Percentiles rank a stretch among this genome's conserved stretches.
Conservation (phyloP, 1,284 basidiomycete species). For the Microbotryomycetes sp. region DNA sequence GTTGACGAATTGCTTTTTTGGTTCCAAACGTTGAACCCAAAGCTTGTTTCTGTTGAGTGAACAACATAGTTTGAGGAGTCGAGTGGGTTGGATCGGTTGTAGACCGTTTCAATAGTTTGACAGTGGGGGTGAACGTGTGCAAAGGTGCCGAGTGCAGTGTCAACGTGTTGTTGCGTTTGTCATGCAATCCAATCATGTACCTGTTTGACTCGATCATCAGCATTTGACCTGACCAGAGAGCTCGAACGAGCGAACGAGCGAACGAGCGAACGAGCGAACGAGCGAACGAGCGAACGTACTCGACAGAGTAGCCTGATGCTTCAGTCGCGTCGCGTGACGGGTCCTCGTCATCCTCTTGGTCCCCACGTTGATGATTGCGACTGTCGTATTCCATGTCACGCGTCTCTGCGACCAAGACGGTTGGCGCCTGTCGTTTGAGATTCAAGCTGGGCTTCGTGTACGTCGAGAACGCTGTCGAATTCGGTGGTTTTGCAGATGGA, state of each 20-base stretch:
- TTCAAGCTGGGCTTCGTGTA: slow-evolving; percentile 7
- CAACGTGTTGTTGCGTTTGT: slow-evolving; percentile 63
- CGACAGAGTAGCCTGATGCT: slow-evolving; percentile 11
- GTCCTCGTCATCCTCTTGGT: background rate
- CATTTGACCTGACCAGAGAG: background rate
- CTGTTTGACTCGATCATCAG: slow-evolving; percentile 6
- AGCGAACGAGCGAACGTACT: slow-evolving; percentile 8
- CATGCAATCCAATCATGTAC: slow-evolving; percentile 48
- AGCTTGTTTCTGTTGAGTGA: slow-evolving; percentile 50
- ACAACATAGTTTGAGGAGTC: slow-evolving; percentile 7
- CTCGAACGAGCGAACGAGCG: background rate
- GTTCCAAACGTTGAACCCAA: slow-evolving; percentile 88
- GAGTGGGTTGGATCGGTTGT: slow-evolving; percentile 7
- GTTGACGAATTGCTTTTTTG: slow-evolving; percentile 79
- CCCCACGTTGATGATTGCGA: slow-evolving; percentile 19
- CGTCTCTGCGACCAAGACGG: slow-evolving; percentile 26
- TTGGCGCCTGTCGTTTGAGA: background rate
- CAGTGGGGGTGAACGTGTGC: slow-evolving; percentile 66
- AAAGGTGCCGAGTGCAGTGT: slow-evolving; percentile 63
- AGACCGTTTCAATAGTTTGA: slow-evolving; percentile 65
- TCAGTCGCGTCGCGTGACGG: background rate
- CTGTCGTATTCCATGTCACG: slow-evolving; percentile 27
- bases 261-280: background rate
- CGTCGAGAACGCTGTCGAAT: slow-evolving; percentile 21
- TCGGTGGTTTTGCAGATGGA: slow-evolving; percentile 20